phyloP scores from a whole-genome alignment of 805 yeast genomes.

The Candida koratica region DNA sequence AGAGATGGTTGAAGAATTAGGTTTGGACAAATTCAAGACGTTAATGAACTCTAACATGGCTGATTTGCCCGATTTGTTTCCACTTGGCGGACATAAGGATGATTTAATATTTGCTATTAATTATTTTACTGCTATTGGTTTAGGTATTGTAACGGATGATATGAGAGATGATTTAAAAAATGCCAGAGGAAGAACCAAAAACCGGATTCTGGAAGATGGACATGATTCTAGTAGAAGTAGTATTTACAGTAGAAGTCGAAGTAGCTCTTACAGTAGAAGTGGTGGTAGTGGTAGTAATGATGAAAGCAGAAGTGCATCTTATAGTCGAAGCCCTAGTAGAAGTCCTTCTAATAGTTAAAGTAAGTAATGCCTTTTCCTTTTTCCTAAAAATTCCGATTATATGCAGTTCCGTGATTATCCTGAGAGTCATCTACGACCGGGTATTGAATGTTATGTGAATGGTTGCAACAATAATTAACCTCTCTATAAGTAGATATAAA shows the following conservation, averaged over 20 bases:
- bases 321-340: conserved; percentile 8
- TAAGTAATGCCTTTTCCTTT: no score
- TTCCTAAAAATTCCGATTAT: neutral
- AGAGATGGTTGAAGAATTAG: conserved; percentile 75
- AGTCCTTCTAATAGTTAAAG: conserved; percentile 1
- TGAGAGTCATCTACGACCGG: conserved; percentile 2
- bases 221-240: conserved; percentile 14
- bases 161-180: conserved; percentile 57
- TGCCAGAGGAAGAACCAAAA: conserved; percentile 11
- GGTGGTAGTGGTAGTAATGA: conserved; percentile 14
- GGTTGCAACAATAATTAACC: no score
- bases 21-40: conserved; percentile 46
- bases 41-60: conserved; percentile 54
- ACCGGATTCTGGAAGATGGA: conserved; percentile 16
- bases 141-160: conserved; percentile 76
- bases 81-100: conserved; percentile 45
- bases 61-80: conserved; percentile 57
- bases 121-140: conserved; percentile 87
- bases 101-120: conserved; percentile 76
- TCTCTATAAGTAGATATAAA: no score
- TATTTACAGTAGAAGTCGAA: conserved; percentile 15
- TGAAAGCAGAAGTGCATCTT: conserved; percentile 5
- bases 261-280: conserved; percentile 11
- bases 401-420: conserved; percentile 5
- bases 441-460: no score